Evolutionary conservation across 176 grass and related monocot genomes (phyloP).

Genomic region (Oryza longistaminata): DNA sequence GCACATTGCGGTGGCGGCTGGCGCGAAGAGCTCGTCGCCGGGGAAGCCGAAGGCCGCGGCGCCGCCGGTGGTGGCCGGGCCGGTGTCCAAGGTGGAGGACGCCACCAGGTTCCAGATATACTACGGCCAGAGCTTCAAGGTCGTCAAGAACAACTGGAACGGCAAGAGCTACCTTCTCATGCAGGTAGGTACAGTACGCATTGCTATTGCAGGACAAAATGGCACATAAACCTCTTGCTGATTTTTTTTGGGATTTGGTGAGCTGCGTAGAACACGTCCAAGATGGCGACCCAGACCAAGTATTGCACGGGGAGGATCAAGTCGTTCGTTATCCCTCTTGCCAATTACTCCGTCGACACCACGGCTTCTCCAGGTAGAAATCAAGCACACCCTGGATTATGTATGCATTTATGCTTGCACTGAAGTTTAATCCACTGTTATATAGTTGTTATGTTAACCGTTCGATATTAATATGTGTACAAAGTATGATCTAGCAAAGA

Average conservation of each 20-base stretch:
- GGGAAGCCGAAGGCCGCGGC: conserved; percentile 23
- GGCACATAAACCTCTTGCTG: neutral
- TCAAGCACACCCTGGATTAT: too few species aligned
- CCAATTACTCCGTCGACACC: conserved; percentile 89
- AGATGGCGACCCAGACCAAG: conserved; percentile 75
- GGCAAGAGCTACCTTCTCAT: conserved; percentile 92
- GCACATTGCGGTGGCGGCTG: neutral
- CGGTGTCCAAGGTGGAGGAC: conserved; percentile 67
- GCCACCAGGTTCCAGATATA: conserved; percentile 75
- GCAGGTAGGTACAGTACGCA: conserved; percentile 34
- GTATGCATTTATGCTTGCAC: neutral
- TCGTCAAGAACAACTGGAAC: conserved; percentile 81
- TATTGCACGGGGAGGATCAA: conserved; percentile 98
- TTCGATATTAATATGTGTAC: neutral
- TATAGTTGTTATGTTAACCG: neutral
- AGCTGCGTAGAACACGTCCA: conserved; percentile 62
- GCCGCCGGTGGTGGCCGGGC: conserved; percentile 44
- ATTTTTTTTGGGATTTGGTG: neutral
- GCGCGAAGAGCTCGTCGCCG: conserved; percentile 15
- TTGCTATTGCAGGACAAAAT: neutral
- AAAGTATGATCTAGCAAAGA: neutral
- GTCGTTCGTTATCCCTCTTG: conserved; percentile 74
- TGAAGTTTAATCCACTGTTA: neutral
- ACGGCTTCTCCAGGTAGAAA: conserved; percentile 56
- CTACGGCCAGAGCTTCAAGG: conserved; percentile 94